These are phyloP conservation scores for Arthrinium puccinioides DNA, from an alignment of 2,329 filamentous ascomycete species.

Conservation along the genomic window DNA sequence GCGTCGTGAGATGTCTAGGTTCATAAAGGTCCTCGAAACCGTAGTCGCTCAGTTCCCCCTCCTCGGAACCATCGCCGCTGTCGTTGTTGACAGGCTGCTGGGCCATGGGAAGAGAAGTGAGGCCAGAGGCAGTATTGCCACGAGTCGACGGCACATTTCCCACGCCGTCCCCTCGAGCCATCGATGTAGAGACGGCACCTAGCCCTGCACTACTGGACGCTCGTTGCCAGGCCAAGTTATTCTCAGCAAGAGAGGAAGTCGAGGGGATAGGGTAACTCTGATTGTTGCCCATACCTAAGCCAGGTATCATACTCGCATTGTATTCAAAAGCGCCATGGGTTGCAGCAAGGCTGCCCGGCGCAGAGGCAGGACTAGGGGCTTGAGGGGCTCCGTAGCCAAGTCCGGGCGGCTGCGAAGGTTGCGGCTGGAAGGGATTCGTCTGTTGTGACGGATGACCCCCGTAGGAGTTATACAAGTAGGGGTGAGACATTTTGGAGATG, in stretches of 20 bases:
- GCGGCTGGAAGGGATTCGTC: slow-evolving; percentile 6
- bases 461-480: slow-evolving; percentile 1
- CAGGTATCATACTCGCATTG: slow-evolving; percentile 4
- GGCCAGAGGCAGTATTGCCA: no score
- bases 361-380: not conserved
- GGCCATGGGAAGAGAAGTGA: not conserved
- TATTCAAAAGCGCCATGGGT: slow-evolving; percentile 9
- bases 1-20: slow-evolving; percentile 25
- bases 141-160: no score
- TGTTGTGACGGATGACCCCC: slow-evolving; percentile 3
- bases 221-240: not conserved
- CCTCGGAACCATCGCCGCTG: slow-evolving; percentile 38
- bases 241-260: not conserved
- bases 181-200: no score
- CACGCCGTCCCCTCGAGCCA: no score
- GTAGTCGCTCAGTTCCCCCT: slow-evolving; percentile 70
- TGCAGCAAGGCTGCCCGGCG: slow-evolving; percentile 1
- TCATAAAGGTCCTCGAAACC: slow-evolving; percentile 54
- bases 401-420: slow-evolving; percentile 3
- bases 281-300: slow-evolving; percentile 1
- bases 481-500: slow-evolving; percentile 2
- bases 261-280: not conserved
- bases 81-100: not conserved
- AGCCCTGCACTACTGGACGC: no score
- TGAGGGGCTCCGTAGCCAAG: slow-evolving; percentile 1